phyloP scores from a whole-genome alignment of 1,284 basidiomycete genomes.

The Cryptococcus neoformans region DNA sequence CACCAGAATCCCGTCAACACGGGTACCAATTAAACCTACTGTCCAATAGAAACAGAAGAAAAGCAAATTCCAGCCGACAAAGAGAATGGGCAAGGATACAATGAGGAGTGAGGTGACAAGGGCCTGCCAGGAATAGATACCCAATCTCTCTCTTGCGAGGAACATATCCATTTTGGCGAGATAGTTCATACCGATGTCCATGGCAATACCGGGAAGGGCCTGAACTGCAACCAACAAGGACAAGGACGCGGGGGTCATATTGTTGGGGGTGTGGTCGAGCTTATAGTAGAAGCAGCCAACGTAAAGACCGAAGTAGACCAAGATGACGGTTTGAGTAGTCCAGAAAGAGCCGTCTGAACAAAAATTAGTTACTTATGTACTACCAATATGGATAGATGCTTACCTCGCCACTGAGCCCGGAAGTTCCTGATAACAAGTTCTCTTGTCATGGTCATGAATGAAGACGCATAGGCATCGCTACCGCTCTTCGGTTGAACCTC shows the following conservation, averaged over 20 bases:
- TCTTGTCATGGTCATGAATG: not conserved
- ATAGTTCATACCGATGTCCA: not conserved
- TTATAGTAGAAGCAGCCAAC: not conserved
- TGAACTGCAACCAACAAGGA: not conserved
- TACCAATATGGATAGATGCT: not conserved
- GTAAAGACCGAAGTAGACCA: not conserved
- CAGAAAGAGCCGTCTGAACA: not conserved
- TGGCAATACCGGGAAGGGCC: not conserved
- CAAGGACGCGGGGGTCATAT: not conserved
- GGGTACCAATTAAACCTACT: not conserved
- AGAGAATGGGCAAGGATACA: not conserved
- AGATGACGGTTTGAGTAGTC: not conserved
- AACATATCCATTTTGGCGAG: not conserved
- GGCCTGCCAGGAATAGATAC: not conserved
- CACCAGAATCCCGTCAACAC: not conserved
- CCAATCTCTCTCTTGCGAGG: not conserved
- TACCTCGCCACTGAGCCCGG: not conserved
- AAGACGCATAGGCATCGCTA: not conserved
- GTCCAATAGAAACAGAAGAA: not conserved
- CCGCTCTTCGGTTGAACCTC: constrained; percentile 56
- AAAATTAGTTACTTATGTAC: not conserved
- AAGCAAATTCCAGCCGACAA: not conserved
- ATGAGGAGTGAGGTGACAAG: not conserved
- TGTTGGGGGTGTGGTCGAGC: not conserved
- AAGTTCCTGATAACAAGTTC: not conserved